A percentile compares a stretch with the other conserved stretches of the same genome.
These are phyloP conservation scores for Amanita exitialis DNA, from an alignment of 768 basidiomycete genomes.

Conservation along the genomic window DNA sequence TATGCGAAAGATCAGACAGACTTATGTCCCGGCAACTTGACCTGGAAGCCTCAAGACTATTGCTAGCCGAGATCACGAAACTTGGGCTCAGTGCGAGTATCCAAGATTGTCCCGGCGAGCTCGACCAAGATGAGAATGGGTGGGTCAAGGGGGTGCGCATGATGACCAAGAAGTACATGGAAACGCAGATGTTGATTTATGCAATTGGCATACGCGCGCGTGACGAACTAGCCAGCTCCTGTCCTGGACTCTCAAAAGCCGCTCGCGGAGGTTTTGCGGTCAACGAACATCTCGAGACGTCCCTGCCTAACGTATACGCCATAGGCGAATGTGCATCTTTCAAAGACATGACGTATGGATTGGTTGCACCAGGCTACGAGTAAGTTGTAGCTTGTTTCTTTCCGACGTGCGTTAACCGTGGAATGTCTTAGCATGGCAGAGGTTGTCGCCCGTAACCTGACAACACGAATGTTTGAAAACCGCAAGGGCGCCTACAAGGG, in stretches of 20 bases:
- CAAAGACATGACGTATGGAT: constrained; percentile 57
- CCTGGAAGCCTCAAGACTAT: constrained; percentile 16
- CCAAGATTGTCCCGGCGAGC: not conserved
- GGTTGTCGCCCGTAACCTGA: constrained; percentile 64
- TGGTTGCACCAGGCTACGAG: constrained; percentile 61
- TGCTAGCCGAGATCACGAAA: constrained; percentile 13
- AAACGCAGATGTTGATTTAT: constrained; percentile 49
- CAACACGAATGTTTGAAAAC: constrained; percentile 30
- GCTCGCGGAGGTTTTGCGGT: constrained; percentile 48
- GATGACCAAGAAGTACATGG: constrained; percentile 32
- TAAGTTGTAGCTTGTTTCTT: not conserved
- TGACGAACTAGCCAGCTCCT: constrained; percentile 47
- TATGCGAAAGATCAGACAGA: constrained; percentile 9
- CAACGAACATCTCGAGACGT: constrained; percentile 46
- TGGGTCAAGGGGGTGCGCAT: constrained; percentile 40
- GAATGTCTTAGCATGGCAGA: constrained; percentile 56
- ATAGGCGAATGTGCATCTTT: constrained; percentile 73
- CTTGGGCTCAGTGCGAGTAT: constrained; percentile 9
- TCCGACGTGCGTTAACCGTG: not conserved
- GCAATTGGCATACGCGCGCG: constrained; percentile 66
- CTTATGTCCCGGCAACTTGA: constrained; percentile 20
- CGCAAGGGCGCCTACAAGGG: constrained; percentile 13
- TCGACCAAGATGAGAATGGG: constrained; percentile 10
- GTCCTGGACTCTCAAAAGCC: constrained; percentile 39
- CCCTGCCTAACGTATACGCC: constrained; percentile 50